Evolutionary conservation across 2,329 filamentous ascomycete genomes (phyloP).

Genomic region (Aschersonia sp.): DNA sequence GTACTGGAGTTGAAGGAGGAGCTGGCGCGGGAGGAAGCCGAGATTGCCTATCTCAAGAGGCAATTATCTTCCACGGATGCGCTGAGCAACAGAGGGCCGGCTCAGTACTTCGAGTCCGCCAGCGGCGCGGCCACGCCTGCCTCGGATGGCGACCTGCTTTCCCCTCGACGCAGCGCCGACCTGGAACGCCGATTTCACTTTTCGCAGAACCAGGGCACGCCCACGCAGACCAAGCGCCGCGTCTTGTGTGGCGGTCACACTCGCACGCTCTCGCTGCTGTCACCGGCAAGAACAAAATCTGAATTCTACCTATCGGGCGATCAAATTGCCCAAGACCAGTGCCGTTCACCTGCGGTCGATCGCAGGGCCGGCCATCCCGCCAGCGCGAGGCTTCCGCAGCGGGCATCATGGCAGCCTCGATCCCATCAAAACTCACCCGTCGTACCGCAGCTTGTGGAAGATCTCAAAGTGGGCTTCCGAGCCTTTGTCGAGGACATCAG

Average conservation of each 20-base stretch:
- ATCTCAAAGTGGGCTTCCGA: conserved; percentile 79
- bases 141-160: conserved; percentile 17
- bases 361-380: conserved; percentile 19
- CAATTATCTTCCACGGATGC: conserved; percentile 71
- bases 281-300: conserved; percentile 39
- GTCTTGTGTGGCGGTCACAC: conserved; percentile 55
- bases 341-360: conserved; percentile 13
- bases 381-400: conserved; percentile 31
- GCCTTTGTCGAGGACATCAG: conserved; percentile 92
- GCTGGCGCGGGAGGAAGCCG: conserved; percentile 64
- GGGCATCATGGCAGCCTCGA: conserved; percentile 45
- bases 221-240: conserved; percentile 33
- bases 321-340: conserved; percentile 8
- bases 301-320: conserved; percentile 29
- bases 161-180: conserved; percentile 36
- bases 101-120: conserved; percentile 1
- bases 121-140: conserved; percentile 2
- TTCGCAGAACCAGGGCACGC: conserved; percentile 33
- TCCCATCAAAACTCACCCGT: conserved; percentile 27
- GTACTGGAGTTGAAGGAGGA: conserved; percentile 89
- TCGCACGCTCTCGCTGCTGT: conserved; percentile 63
- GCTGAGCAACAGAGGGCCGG: conserved; percentile 52
- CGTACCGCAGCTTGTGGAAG: conserved; percentile 70
- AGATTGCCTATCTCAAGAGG: conserved; percentile 64
- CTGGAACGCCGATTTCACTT: conserved; percentile 60